Base-by-base conservation (phyloP, 179 eudicot species). In the Drosera spatulata region DNA sequence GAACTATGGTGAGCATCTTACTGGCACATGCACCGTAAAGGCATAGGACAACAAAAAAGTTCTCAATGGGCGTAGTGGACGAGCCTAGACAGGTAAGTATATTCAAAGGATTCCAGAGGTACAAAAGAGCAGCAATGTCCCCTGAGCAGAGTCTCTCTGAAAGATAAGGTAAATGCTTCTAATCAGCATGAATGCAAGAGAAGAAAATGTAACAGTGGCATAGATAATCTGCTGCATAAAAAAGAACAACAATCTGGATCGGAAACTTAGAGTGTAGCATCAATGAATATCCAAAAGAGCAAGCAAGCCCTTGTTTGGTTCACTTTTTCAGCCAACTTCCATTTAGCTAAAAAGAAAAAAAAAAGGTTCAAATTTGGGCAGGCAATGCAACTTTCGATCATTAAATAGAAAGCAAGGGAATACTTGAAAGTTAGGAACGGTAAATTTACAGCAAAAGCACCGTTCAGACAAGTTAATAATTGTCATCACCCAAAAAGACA, bases 21-120 rank as follows among this genome's bases (percentile, higher is more conserved):
- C 96, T 66, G 60, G 73, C 72, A 73, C 96, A 84, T 60, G 96
- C 96, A 67, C 93, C 99, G 78, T 89, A 93, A 45, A 93, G 77
- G 41, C 93, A 76, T 80, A 93, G 57, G 71, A 86, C 58, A 53
- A 86, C 75, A 43, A 89, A 73, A 53, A 93, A 66, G 69, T 86
- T 93, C 59, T 93, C 99, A 52, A 89, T 62, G 39, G 99, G 96
- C 11, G 96, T 77, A 41, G 96, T 86, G 15, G 94, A 81, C 60
- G 80, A 82, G 44, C 99, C 96, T 73, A 89, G 78, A 62, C 95
- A 89, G 8, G 96, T 76, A 51, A 89, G 53, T 48, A 93, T 79
- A 53, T 96, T 86, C 69, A 86, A 84, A 67, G 99, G 99, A 77
- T 89, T 93, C 95, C 96, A 93, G 56, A 93, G 69, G 72, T 86